Base-by-base conservation (phyloP, 495 filamentous ascomycete genomes). In the Emericellopsis terricola region DNA sequence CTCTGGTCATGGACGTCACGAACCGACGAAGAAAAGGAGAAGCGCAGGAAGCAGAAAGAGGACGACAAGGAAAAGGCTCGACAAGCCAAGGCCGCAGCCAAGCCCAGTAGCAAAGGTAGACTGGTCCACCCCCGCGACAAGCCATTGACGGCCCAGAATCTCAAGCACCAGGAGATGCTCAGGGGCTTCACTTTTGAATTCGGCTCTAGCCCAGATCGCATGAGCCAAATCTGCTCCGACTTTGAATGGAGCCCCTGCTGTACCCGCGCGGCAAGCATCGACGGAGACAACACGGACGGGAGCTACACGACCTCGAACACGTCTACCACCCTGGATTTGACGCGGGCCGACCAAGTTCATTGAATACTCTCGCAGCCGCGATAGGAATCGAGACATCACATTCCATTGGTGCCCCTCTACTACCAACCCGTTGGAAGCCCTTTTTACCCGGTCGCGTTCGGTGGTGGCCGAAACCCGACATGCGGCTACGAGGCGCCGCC, bases 91-190 rank as follows among this genome's bases (percentile, higher is more conserved):
- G 33, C 10, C 14, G 35, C 31, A 33, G n/a, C n/a, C n/a, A n/a
- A n/a, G n/a, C n/a, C 10, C 14, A 38, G 20, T 10, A 36, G n/a
- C 33, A 18, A 24, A 19, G 28, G 30, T 8, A 10, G 30, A 29
- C 9, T 19, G 29, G 29, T 19, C 9, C 43, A 42, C 34, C 30
- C 33, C 1, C 23, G 24, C 27, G 37, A 42, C 15, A 30, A 32
- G 33, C 37, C 39, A 9, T 14, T 40, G 28, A 36, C 39, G 13
- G 39, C 38, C 37, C 36, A 37, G 8, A 42, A 46, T 32, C 36
- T 42, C n/a, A 37, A 36, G 11, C 43, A 46, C 39, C 43, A 46
- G 33, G 39, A 46, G 32, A 23, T 46, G 20, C 37, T 46, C 14
- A 36, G 36, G 31, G 24, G 26, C 21, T 46, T 46, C 32, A 42